These are phyloP conservation scores for Colletotrichum incanum DNA, from an alignment of 2,329 filamentous ascomycete genomes.

Conservation along the genomic window DNA sequence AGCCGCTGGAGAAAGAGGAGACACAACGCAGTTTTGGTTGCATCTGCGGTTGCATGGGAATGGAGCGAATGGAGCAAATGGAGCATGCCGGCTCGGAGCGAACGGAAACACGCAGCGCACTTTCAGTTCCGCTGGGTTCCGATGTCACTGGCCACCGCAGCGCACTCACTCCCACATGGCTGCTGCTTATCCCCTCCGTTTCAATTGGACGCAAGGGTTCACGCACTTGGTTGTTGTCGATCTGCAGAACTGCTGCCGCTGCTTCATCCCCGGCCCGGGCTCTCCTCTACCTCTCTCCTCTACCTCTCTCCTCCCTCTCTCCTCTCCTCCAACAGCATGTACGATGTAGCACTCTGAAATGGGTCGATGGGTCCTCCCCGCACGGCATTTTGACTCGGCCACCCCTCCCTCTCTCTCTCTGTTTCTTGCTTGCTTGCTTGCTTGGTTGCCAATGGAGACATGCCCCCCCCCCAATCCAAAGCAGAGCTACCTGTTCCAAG, in stretches of 20 bases:
- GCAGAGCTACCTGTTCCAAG: slow-evolving; percentile 15
- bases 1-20: neutral
- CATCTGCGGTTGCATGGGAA: neutral
- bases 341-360: neutral
- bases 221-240: neutral
- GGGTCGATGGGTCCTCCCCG: slow-evolving; percentile 26
- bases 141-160: slow-evolving; percentile 14
- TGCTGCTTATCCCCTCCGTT: slow-evolving; percentile 33
- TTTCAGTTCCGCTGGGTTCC: neutral
- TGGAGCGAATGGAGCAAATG: neutral
- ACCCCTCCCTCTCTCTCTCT: neutral
- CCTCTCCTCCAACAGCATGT: no score
- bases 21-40: neutral
- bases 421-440: neutral
- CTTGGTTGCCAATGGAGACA: neutral
- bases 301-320: neutral
- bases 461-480: neutral
- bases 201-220: slow-evolving; percentile 25
- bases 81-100: slow-evolving; percentile 30
- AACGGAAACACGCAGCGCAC: slow-evolving; percentile 8
- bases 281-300: no score
- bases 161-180: neutral
- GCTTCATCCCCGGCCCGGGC: neutral
- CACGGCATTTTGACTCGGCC: slow-evolving; percentile 30
- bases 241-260: neutral